phyloP scores from a whole-genome alignment of 1,284 basidiomycete species.

The Austroboletus novae-zelandiae region DNA sequence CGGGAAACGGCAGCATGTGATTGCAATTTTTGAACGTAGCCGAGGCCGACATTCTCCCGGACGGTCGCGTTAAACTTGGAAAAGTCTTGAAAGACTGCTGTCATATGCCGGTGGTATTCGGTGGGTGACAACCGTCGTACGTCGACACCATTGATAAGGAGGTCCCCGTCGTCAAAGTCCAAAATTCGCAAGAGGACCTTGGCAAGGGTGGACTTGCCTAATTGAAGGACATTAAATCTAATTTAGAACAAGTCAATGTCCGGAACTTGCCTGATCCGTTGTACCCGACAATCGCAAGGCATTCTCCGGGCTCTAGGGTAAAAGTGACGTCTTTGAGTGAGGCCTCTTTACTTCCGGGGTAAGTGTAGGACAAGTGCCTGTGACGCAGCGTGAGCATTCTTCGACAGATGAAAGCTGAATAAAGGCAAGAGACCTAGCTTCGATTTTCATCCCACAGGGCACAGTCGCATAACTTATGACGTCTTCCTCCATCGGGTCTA shows the following conservation, averaged over 20 bases:
- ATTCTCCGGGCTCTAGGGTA: constrained; percentile 68
- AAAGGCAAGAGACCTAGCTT: constrained; percentile 52
- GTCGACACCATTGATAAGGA: constrained; percentile 67
- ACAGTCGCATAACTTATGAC: constrained; percentile 44
- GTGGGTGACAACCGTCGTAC: constrained; percentile 59
- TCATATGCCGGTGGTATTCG: constrained; percentile 69
- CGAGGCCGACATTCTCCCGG: constrained; percentile 76
- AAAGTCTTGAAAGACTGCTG: constrained; percentile 82
- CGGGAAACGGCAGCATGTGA: constrained; percentile 51
- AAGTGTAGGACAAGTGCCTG: constrained; percentile 72
- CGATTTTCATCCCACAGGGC: constrained; percentile 62
- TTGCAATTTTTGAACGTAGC: constrained; percentile 58
- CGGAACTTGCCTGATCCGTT: constrained; percentile 67
- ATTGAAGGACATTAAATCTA: constrained; percentile 11
- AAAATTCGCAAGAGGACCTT: constrained; percentile 75
- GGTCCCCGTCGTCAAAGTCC: constrained; percentile 64
- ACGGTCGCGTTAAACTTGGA: constrained; percentile 72
- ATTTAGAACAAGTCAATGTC: constrained; percentile 4
- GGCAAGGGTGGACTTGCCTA: constrained; percentile 80
- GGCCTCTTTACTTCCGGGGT: constrained; percentile 66
- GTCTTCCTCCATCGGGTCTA: constrained; percentile 57
- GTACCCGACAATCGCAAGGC: constrained; percentile 78
- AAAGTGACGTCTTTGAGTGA: constrained; percentile 69
- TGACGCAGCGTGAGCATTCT: constrained; percentile 15
- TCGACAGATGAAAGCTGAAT: constrained; percentile 8